phyloP scores from a whole-genome alignment of 2,329 filamentous ascomycete genomes.

The Lasiodiplodia gonubiensis region DNA sequence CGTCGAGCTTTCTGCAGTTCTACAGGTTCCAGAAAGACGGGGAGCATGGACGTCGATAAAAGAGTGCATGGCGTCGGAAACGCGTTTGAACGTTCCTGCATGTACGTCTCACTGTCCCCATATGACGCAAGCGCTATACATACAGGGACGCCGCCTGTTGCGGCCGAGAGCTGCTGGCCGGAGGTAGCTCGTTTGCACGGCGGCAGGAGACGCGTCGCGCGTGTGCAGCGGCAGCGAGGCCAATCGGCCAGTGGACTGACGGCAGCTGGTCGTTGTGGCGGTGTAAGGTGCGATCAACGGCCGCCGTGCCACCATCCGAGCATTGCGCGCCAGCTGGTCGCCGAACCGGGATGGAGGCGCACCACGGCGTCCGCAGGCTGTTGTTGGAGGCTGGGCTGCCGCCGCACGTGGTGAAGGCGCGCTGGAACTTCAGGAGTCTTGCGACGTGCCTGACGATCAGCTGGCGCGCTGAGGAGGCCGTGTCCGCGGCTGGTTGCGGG shows the following conservation, averaged over 20 bases:
- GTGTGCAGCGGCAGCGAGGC: conserved; percentile 6
- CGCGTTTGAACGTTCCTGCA: conserved; percentile 21
- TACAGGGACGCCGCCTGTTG: background rate
- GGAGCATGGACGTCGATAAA: background rate
- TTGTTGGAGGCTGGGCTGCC: background rate
- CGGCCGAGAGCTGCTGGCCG: background rate
- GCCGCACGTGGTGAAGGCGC: background rate
- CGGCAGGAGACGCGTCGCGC: conserved; percentile 19
- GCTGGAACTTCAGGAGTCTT: background rate
- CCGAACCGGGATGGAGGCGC: background rate
- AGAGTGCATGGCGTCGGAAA: conserved; percentile 1
- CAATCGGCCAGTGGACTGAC: background rate
- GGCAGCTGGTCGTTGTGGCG: background rate
- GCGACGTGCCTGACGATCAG: conserved; percentile 14
- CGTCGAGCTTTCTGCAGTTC: conserved; percentile 10
- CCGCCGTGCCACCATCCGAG: conserved; percentile 4
- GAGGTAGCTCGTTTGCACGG: background rate
- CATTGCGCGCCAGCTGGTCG: conserved; percentile 8
- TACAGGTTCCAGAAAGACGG: conserved; percentile 3
- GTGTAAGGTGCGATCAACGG: background rate
- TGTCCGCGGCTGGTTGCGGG: background rate
- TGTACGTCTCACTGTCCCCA: conserved; percentile 3
- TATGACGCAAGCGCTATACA: conserved; percentile 8
- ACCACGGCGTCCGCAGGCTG: background rate
- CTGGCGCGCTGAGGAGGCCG: background rate